Evolutionary conservation across 257 asterid species (phyloP), one percentile per base, ranked within the genome.

Genomic region (Thymus quinquecostatus): DNA sequence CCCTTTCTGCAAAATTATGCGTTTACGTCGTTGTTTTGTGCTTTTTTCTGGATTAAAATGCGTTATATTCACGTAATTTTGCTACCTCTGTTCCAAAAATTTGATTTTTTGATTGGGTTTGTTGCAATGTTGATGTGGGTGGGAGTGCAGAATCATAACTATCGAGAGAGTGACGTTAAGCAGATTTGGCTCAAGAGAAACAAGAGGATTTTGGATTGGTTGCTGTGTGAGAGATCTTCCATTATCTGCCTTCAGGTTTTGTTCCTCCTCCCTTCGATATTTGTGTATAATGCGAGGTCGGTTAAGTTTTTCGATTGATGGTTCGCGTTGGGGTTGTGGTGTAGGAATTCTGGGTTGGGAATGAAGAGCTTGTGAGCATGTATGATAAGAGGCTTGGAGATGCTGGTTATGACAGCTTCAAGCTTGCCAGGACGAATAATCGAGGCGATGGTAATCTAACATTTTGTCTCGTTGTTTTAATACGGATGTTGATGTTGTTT

Each of bases 301-400:
- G 21, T 51, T 64, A 64, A 66, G 64, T 70, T 28, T 13, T 66
- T 10, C n/a, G 40, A 60, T 60, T 38, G 43, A 57, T 41, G 41
- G 13, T 74, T 66, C 43, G 40, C 21, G 21, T 21, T 76, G 62
- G 30, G 64, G 4, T 21, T 21, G 21, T 51, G 59, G 33, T 69
- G 70, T 73, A 94, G 97, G 99, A 94, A 81, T 86, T 91, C 63
- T 94, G 99, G 99, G 95, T 94, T 88, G 97, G 96, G 59, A 94
- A 88, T 80, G 96, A 86, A 73, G 99, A 94, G 70, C 85, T 94
- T 60, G 98, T 94, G 69, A 83, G 78, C 69, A 82, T 94, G 40
- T 94, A 94, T 68, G 89, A 91, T 70, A 88, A 86, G 81, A 91
- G 98, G 82, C 98, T 91, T 41, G 92, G 87, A 28, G 97, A 89